A percentile compares a stretch with the other conserved stretches of the same genome.
Evolutionary conservation across 306 rosid genomes (phyloP).

Genomic region (Cucumis sativus): Cucumber_9930_V3 NC_026657.2:31605001-31605500

Average conservation of each 20-base stretch:
- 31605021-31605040: neutral
- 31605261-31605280: neutral
- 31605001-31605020: neutral
- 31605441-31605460: neutral
- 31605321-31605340: neutral
- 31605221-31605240: slow-evolving; percentile 93
- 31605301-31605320: neutral
- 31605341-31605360: slow-evolving; percentile 71
- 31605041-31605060: neutral
- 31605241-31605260: slow-evolving; percentile 49
- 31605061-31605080: neutral
- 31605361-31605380: slow-evolving; percentile 45
- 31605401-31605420: slow-evolving; percentile 68
- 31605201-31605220: slow-evolving; percentile 43
- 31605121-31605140: slow-evolving; percentile 10
- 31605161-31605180: slow-evolving; percentile 78
- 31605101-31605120: neutral
- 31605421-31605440: neutral
- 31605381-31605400: slow-evolving; percentile 80
- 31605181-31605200: slow-evolving; percentile 45
- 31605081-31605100: neutral
- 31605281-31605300: neutral
- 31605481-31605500: neutral
- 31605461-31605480: neutral
- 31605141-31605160: slow-evolving; percentile 92